phyloP scores from a whole-genome alignment of 192 early-diverging fungal genomes.

The Backusella tarrabulga region DNA sequence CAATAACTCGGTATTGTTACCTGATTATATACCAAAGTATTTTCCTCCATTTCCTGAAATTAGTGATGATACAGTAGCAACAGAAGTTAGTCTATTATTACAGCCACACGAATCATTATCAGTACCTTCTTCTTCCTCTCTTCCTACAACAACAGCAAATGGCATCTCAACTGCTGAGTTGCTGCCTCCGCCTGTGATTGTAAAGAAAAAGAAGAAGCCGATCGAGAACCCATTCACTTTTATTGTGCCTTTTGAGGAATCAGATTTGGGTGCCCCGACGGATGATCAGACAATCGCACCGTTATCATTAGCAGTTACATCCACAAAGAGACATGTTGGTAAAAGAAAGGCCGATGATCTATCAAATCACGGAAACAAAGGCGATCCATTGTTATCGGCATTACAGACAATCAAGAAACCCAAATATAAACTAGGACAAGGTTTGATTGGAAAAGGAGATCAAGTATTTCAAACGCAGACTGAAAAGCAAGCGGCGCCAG shows the following conservation, averaged over 20 bases:
- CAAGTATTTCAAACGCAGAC: slow-evolving; percentile 12
- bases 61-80: slow-evolving; percentile 17
- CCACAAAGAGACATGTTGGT: background rate
- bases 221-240: slow-evolving; percentile 31
- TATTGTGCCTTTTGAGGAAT: slow-evolving; percentile 34
- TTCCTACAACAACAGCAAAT: background rate
- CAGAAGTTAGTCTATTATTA: background rate
- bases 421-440: slow-evolving; percentile 15
- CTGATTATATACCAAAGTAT: slow-evolving; percentile 23
- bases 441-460: slow-evolving; percentile 7
- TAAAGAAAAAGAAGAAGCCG: slow-evolving; percentile 24
- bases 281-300: background rate
- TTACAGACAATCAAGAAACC: slow-evolving; percentile 1
- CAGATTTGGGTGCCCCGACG: slow-evolving; percentile 12
- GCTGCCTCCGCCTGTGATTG: slow-evolving; percentile 10
- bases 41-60: slow-evolving; percentile 27
- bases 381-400: background rate
- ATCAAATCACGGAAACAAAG: background rate
- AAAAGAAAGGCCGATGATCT: background rate
- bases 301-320: background rate
- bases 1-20: background rate
- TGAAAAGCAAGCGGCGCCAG: slow-evolving; percentile 22
- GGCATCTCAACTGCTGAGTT: background rate
- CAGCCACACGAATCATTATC: background rate
- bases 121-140: background rate